Conservation (phyloP, 2,329 filamentous ascomycete genomes). For the Acrodontium crateriforme region DNA sequence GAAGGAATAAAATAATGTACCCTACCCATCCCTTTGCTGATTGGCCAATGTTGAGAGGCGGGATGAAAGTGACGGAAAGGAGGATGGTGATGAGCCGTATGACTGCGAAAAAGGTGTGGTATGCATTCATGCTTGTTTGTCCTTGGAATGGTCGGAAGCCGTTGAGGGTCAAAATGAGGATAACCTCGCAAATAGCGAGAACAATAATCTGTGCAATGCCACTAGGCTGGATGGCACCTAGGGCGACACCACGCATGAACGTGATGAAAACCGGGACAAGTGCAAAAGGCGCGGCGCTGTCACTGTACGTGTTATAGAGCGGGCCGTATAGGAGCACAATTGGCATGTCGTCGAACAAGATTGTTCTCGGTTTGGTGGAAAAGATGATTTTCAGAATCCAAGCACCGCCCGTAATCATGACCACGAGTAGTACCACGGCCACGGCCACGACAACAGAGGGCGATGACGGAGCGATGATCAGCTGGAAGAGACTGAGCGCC, state of each 20-base stretch:
- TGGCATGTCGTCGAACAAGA: slow-evolving; percentile 83
- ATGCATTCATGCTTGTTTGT: slow-evolving; percentile 93
- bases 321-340: slow-evolving; percentile 84
- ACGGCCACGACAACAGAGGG: slow-evolving; percentile 58
- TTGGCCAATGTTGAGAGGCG: slow-evolving; percentile 64
- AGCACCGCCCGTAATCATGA: slow-evolving; percentile 57
- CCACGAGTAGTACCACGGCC: slow-evolving; percentile 59
- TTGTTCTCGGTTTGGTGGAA: slow-evolving; percentile 65
- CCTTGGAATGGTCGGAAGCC: slow-evolving; percentile 83
- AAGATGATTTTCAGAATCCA: slow-evolving; percentile 76
- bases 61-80: slow-evolving; percentile 55
- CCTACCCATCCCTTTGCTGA: slow-evolving; percentile 86
- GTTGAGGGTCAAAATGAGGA: slow-evolving; percentile 72
- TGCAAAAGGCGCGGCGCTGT: slow-evolving; percentile 81
- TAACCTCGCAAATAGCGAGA: slow-evolving; percentile 85
- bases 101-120: slow-evolving; percentile 71
- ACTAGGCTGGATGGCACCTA: slow-evolving; percentile 83
- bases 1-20: slow-evolving; percentile 76
- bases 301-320: slow-evolving; percentile 93
- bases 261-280: slow-evolving; percentile 75
- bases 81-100: slow-evolving; percentile 56
- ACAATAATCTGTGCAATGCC: slow-evolving; percentile 88
- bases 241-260: slow-evolving; percentile 72
- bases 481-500: slow-evolving; percentile 77
- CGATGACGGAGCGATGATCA: slow-evolving; percentile 59